A percentile compares a stretch with the other conserved stretches of the same genome.
Conservation (phyloP, 768 basidiomycete species). For the Russula griseocarnosa region DNA sequence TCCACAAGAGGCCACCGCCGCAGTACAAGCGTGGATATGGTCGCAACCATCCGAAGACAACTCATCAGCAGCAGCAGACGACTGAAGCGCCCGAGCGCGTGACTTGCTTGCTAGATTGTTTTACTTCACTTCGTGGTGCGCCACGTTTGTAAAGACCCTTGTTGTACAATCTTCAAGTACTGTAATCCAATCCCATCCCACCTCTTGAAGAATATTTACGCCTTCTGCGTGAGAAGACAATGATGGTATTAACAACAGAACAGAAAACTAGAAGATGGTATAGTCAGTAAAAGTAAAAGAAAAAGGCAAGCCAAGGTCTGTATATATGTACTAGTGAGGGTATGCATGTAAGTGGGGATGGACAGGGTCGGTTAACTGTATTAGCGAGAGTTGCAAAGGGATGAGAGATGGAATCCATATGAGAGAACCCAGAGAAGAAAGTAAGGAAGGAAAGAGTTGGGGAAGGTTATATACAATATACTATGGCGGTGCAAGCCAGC, state of each 20-base stretch:
- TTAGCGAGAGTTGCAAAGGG: neutral
- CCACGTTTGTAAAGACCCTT: neutral
- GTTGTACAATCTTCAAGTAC: constrained; percentile 9
- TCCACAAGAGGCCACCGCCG: constrained; percentile 58
- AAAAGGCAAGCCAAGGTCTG: neutral
- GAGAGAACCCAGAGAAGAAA: neutral
- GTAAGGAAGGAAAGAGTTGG: neutral
- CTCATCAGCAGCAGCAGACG: neutral
- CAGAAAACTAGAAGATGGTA: neutral
- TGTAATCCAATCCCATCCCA: constrained; percentile 24
- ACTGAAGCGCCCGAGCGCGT: neutral
- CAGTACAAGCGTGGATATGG: constrained; percentile 82
- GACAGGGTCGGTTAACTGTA: neutral
- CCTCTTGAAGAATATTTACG: neutral
- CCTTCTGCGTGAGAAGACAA: neutral
- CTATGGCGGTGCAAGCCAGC: neutral
- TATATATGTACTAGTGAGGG: constrained; percentile 12
- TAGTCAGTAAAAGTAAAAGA: neutral
- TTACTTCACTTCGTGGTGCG: neutral
- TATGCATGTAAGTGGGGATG: constrained; percentile 11
- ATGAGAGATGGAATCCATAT: constrained; percentile 13
- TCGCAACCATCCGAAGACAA: constrained; percentile 1
- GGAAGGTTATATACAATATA: neutral
- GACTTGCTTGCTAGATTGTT: neutral
- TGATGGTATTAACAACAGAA: constrained; percentile 17